Conservation (phyloP, 169 alveolate species). For the Neospora caninum region DNA sequence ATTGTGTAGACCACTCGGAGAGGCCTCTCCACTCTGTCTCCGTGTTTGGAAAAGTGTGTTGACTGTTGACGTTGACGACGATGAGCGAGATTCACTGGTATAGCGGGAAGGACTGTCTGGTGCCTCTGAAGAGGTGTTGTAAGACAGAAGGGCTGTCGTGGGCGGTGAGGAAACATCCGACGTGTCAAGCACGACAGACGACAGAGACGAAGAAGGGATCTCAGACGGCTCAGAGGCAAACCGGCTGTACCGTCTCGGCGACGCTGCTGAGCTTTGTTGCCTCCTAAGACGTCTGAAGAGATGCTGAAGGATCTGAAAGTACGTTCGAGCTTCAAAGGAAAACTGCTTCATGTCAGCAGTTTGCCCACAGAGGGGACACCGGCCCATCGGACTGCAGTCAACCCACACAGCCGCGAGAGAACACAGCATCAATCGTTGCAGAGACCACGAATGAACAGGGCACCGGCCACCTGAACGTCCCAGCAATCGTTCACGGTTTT, state of each 20-base stretch:
- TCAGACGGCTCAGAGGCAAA: neutral
- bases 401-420: neutral
- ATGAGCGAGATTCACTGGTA: neutral
- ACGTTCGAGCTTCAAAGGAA: slow-evolving; percentile 57
- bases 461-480: neutral
- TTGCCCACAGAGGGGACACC: slow-evolving; percentile 61
- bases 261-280: neutral
- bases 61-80: neutral
- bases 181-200: neutral
- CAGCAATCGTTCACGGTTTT: too few relatives aligned
- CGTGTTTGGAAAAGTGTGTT: neutral
- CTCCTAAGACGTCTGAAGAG: slow-evolving; percentile 53
- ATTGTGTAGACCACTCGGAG: neutral
- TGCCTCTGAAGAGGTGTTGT: neutral
- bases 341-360: slow-evolving; percentile 34
- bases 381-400: slow-evolving; percentile 42
- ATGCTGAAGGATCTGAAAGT: slow-evolving; percentile 57
- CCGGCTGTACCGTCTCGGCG: neutral
- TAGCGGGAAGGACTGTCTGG: neutral
- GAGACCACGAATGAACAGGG: neutral
- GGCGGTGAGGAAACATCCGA: slow-evolving; percentile 3
- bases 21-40: neutral
- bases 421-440: neutral
- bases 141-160: neutral
- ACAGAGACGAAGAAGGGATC: neutral